Conservation (phyloP, 805 yeast genomes). For the Saccharomycopsis babjevae region DNA sequence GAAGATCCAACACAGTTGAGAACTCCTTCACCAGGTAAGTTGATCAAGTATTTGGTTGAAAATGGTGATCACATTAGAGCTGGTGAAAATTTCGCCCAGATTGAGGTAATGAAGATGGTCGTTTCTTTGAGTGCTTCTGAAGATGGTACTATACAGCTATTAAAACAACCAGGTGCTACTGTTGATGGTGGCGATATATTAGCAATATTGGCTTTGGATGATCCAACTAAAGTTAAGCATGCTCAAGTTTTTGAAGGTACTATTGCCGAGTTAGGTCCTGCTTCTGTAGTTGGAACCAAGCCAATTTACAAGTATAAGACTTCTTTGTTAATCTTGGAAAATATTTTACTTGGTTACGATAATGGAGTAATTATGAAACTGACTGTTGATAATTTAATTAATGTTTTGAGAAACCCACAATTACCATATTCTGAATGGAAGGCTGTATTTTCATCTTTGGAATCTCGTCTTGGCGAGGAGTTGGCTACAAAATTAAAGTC, state of each 20-base stretch:
- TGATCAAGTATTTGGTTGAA: constrained; percentile 87
- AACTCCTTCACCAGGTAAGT: constrained; percentile 98
- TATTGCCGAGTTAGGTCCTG: constrained; percentile 79
- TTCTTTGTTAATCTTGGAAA: constrained; percentile 49
- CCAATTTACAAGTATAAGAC: constrained; percentile 65
- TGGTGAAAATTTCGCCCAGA: constrained; percentile 96
- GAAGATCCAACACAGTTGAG: constrained; percentile 97
- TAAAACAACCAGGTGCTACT: constrained; percentile 98
- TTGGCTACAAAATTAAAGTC: constrained; percentile 59
- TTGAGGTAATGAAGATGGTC: constrained; percentile 99
- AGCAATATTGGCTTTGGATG: constrained; percentile 90
- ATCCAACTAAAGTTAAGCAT: constrained; percentile 94
- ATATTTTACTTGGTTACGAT: constrained; percentile 85
- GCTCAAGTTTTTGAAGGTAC: constrained; percentile 94
- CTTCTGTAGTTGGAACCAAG: constrained; percentile 73
- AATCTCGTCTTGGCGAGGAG: constrained; percentile 74
- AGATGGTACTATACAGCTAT: constrained; percentile 82
- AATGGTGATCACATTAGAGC: constrained; percentile 86
- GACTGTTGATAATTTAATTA: constrained; percentile 63
- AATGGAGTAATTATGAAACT: constrained; percentile 90
- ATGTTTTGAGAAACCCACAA: constrained; percentile 64
- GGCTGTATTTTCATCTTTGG: constrained; percentile 77
- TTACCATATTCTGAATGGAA: constrained; percentile 93
- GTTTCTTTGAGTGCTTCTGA: constrained; percentile 95
- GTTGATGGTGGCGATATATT: constrained; percentile 93